Evolutionary conservation across 2,329 filamentous ascomycete species (phyloP).

Genomic region (Biscogniauxia sp.): DNA sequence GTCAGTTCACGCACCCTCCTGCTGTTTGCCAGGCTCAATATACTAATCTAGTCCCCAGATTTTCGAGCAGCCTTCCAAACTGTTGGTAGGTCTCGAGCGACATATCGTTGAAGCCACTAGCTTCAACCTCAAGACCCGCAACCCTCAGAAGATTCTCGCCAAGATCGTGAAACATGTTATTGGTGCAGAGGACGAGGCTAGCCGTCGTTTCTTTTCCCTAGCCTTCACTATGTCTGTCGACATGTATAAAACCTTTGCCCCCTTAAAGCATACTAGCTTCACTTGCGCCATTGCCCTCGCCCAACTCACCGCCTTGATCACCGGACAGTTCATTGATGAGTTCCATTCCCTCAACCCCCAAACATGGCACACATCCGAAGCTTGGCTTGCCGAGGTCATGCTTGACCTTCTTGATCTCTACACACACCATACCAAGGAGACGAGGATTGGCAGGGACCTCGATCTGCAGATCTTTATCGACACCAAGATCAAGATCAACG

Average conservation of each 20-base stretch:
- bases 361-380: constrained; percentile 46
- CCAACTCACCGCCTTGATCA: constrained; percentile 74
- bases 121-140: constrained; percentile 89
- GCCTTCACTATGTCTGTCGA: constrained; percentile 85
- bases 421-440: constrained; percentile 74
- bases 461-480: constrained; percentile 77
- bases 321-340: constrained; percentile 51
- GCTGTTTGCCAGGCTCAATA: not conserved
- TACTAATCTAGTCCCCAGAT: constrained; percentile 47
- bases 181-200: constrained; percentile 43
- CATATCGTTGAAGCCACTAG: constrained; percentile 89
- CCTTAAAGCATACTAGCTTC: constrained; percentile 84
- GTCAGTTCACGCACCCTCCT: constrained; percentile 44
- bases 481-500: constrained; percentile 83
- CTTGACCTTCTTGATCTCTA: constrained; percentile 91
- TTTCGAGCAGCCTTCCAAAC: constrained; percentile 76
- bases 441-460: constrained; percentile 70
- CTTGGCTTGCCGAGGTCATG: constrained; percentile 69
- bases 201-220: constrained; percentile 55
- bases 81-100: constrained; percentile 85
- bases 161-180: constrained; percentile 69
- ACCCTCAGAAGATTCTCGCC: constrained; percentile 80
- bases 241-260: constrained; percentile 88
- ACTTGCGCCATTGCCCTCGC: constrained; percentile 80
- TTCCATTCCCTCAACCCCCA: constrained; percentile 49